A percentile compares a stretch with the other conserved stretches of the same genome.
These are phyloP conservation scores for Hymenoscyphus albidus DNA, from an alignment of 2,329 filamentous ascomycete species.

Conservation along the genomic window DNA sequence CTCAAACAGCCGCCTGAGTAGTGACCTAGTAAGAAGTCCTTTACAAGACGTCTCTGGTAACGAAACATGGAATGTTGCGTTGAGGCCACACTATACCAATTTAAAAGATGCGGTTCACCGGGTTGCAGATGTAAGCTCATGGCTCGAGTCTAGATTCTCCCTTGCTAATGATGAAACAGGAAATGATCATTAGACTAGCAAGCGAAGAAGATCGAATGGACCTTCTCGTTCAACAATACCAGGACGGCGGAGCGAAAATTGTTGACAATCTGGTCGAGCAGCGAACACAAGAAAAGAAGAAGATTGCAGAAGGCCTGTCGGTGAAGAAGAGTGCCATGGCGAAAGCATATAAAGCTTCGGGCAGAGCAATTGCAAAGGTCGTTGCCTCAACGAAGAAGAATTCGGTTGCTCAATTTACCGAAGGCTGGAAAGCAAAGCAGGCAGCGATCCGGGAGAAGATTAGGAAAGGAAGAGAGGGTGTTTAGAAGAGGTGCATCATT, in stretches of 20 bases:
- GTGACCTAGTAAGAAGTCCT: constrained; percentile 17
- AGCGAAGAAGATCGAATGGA: constrained; percentile 31
- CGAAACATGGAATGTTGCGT: constrained; percentile 28
- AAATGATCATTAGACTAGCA: constrained; percentile 30
- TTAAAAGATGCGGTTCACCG: constrained; percentile 26
- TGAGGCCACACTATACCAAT: constrained; percentile 32
- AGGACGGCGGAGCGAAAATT: constrained; percentile 28
- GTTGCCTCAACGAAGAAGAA: constrained; percentile 20
- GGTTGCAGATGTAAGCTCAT: constrained; percentile 32
- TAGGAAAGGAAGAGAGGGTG: constrained; percentile 13
- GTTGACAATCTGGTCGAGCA: constrained; percentile 21
- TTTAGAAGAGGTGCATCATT: not conserved
- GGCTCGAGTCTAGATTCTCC: not conserved
- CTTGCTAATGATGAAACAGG: constrained; percentile 27
- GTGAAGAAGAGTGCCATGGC: constrained; percentile 25
- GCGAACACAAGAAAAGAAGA: constrained; percentile 19
- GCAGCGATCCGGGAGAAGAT: constrained; percentile 24
- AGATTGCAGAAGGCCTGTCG: constrained; percentile 18
- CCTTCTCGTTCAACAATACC: constrained; percentile 30
- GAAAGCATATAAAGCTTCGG: constrained; percentile 22
- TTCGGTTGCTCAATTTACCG: constrained; percentile 18
- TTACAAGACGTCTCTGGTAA: constrained; percentile 14
- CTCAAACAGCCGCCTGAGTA: constrained; percentile 16
- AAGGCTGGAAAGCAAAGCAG: constrained; percentile 29
- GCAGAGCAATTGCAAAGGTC: constrained; percentile 15